These are phyloP conservation scores for Scleromitrula shiraiana DNA, from an alignment of 2,329 filamentous ascomycete species.

Conservation along the genomic window DNA sequence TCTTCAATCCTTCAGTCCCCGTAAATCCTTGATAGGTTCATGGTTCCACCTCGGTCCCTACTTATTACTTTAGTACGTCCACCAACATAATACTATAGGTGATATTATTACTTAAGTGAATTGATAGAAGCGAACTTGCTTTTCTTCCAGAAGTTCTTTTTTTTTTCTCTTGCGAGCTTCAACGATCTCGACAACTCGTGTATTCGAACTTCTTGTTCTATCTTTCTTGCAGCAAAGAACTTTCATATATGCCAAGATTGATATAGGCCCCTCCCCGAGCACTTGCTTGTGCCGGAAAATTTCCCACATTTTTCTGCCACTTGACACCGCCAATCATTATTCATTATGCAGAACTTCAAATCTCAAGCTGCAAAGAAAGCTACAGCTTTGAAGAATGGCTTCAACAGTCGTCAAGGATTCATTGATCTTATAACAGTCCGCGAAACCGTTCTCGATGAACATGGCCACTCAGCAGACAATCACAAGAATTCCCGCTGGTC, in stretches of 20 bases:
- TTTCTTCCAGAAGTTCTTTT: not conserved
- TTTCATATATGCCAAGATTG: no score
- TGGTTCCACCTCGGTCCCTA: no score
- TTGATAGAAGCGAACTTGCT: not conserved
- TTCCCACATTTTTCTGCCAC: no score
- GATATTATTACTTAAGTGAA: not conserved
- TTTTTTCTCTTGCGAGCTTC: not conserved
- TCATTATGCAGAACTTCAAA: slow-evolving; percentile 6
- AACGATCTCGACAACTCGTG: not conserved
- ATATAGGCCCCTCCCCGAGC: no score
- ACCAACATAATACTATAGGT: no score
- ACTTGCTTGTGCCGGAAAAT: no score
- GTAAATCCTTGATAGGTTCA: no score
- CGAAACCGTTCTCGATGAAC: slow-evolving; percentile 20
- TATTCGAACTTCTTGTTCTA: not conserved
- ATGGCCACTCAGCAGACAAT: slow-evolving; percentile 20
- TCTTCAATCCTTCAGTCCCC: no score
- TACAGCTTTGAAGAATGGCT: slow-evolving; percentile 17
- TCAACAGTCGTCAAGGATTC: slow-evolving; percentile 18
- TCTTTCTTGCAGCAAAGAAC: no score
- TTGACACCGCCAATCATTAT: slow-evolving; percentile 12
- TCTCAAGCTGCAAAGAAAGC: slow-evolving; percentile 11
- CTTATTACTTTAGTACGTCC: no score
- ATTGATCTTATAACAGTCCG: slow-evolving; percentile 17
- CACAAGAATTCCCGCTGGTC: slow-evolving; percentile 18